Conservation (phyloP, 441 rosid genomes). For the Pelargonium fulgidum region DNA sequence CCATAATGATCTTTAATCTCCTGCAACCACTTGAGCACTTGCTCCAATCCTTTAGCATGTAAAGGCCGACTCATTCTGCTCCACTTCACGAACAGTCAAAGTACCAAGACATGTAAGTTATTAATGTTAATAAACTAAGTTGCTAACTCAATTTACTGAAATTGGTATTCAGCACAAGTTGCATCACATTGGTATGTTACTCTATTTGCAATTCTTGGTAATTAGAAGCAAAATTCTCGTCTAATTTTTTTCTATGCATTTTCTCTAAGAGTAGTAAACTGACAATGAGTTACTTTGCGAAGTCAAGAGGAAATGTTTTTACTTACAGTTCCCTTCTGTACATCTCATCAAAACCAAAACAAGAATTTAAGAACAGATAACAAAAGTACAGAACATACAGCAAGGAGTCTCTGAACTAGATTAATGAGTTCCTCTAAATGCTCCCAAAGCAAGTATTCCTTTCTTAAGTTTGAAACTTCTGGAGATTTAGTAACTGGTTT, state of each 20-base stretch:
- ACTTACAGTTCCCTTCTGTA: not conserved
- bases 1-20: conserved; percentile 45
- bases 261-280: not conserved
- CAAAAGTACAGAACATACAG: conserved; percentile 45
- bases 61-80: conserved; percentile 68
- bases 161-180: conserved; percentile 4
- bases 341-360: not conserved
- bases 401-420: conserved; percentile 53
- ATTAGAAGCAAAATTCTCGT: not conserved
- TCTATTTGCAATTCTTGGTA: not conserved
- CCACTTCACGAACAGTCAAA: conserved; percentile 48
- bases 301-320: not conserved
- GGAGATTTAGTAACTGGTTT: conserved; percentile 25
- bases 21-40: conserved; percentile 75
- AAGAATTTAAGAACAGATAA: conserved; percentile 14
- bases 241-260: not conserved
- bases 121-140: not conserved
- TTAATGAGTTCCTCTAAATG: conserved; percentile 43
- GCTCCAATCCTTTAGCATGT: conserved; percentile 73
- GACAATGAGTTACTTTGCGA: not conserved
- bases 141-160: not conserved
- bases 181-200: not conserved
- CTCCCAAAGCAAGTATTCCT: conserved; percentile 53
- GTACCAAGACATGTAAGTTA: not conserved
- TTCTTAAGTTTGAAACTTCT: conserved; percentile 31